Conservation (phyloP, 2,329 filamentous ascomycete species). For the Cercospora sojina region DNA sequence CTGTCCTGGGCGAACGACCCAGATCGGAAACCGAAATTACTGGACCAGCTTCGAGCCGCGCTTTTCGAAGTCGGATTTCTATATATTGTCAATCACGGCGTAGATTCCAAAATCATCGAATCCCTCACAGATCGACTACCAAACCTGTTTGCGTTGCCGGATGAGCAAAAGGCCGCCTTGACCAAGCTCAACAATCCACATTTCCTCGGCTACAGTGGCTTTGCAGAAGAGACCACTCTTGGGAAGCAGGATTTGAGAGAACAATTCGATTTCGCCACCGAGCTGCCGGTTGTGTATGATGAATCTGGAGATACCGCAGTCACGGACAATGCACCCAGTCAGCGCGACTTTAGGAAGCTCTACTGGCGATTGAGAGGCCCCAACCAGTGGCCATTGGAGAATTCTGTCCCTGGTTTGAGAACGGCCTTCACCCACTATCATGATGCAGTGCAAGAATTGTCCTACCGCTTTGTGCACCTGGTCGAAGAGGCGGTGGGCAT, state of each 20-base stretch:
- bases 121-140: constrained; percentile 47
- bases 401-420: constrained; percentile 36
- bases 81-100: constrained; percentile 53
- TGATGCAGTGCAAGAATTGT: constrained; percentile 51
- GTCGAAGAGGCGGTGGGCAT: constrained; percentile 57
- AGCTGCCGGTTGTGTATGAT: constrained; percentile 45
- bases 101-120: constrained; percentile 40
- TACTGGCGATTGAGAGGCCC: constrained; percentile 46
- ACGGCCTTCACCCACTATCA: constrained; percentile 48
- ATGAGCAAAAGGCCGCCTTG: constrained; percentile 42
- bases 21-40: constrained; percentile 39
- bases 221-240: constrained; percentile 57
- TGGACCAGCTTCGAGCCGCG: constrained; percentile 48
- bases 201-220: constrained; percentile 60
- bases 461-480: constrained; percentile 56
- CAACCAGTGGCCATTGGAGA: constrained; percentile 41
- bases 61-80: constrained; percentile 56
- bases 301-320: constrained; percentile 33
- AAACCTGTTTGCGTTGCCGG: constrained; percentile 45
- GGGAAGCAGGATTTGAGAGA: constrained; percentile 55
- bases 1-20: constrained; percentile 47
- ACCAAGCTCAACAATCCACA: constrained; percentile 57
- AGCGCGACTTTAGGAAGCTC: constrained; percentile 44
- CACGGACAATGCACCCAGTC: constrained; percentile 28
- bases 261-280: constrained; percentile 61